Base-by-base conservation (phyloP, 176 grass and related monocot genomes). In the Phragmites australis region DNA sequence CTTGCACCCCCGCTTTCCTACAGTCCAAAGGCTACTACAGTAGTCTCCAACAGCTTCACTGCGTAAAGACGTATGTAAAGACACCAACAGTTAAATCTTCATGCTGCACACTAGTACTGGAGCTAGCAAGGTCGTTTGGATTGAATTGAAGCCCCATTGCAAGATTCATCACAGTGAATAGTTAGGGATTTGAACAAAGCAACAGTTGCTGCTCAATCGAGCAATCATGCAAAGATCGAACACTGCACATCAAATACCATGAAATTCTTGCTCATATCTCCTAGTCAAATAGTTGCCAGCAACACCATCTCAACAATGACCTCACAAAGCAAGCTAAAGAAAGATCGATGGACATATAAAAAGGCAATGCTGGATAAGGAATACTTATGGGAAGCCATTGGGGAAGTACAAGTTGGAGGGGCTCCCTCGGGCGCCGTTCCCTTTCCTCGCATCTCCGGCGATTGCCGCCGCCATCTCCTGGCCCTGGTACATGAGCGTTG, bases 401-500 rank as follows among this genome's bases (percentile, higher is more conserved):
- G 86, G 86, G 70, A 94, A 91, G 78, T 89, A 94, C 88, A 94
- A 40, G 21, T 81, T 78, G 30, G 89, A 89, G 14, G 89, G 89
- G 80, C 83, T 85, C 77, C 72, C 86, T 41, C 86, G 79, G 49
- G 85, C 81, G 44, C 44, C 79, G 27, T 62, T 82, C 31, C 83
- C 83, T 85, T 94, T 94, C 74, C 75, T 89, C 41, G 61, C 45
- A 16, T 89, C 86, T 26, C 78, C 71, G 19, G 78, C 81, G 5
- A 72, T 34, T 29, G 74, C 83, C 56, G 67, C 78, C 40, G 88
- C 79, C 76, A 94, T 89, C 17, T 90, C 92, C 32, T 88, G 86
- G 48, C 87, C 87, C 72, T 88, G 88, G 78, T 94, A 94, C 74
- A 94, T 86, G 75, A 94, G 83, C 69, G 89, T 94, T 9, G 92